phyloP scores from a whole-genome alignment of 345 rosid genomes.

The Fremontodendron californicum region DNA sequence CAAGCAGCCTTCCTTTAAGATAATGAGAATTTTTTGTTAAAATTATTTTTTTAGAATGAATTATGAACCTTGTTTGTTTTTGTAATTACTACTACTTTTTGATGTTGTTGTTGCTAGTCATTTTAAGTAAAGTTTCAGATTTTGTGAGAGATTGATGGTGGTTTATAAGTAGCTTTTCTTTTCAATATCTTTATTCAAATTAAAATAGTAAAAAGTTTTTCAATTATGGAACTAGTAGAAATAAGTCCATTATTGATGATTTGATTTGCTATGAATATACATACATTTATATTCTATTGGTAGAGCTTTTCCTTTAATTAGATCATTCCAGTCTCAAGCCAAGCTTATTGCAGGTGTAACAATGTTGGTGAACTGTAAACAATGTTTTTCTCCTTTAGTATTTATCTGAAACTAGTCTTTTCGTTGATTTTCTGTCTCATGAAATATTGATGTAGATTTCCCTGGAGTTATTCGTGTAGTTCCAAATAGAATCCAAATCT shows the following conservation, averaged over 20 bases:
- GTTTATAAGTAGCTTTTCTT: not conserved
- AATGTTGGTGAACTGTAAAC: slow-evolving; percentile 35
- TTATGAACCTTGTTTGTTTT: no score
- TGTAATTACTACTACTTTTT: no score
- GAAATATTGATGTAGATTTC: slow-evolving; percentile 26
- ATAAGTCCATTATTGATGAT: not conserved
- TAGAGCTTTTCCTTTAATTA: not conserved
- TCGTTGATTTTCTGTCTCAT: not conserved
- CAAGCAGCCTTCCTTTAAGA: no score
- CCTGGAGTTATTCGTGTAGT: slow-evolving; percentile 43
- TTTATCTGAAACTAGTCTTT: not conserved
- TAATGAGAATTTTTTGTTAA: no score
- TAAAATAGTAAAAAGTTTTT: not conserved
- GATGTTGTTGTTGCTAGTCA: no score
- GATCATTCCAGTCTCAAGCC: slow-evolving; percentile 32
- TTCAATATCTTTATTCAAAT: not conserved
- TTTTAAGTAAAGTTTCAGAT: no score
- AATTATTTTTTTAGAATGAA: no score
- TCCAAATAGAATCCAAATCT: slow-evolving; percentile 36
- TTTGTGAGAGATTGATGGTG: no score
- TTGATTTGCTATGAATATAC: not conserved
- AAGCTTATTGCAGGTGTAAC: slow-evolving; percentile 50
- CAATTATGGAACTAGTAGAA: not conserved
- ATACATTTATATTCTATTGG: not conserved
- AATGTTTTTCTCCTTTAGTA: slow-evolving; percentile 8